Evolutionary conservation across 441 rosid genomes (phyloP).

Genomic region (Populus hybrid): DNA sequence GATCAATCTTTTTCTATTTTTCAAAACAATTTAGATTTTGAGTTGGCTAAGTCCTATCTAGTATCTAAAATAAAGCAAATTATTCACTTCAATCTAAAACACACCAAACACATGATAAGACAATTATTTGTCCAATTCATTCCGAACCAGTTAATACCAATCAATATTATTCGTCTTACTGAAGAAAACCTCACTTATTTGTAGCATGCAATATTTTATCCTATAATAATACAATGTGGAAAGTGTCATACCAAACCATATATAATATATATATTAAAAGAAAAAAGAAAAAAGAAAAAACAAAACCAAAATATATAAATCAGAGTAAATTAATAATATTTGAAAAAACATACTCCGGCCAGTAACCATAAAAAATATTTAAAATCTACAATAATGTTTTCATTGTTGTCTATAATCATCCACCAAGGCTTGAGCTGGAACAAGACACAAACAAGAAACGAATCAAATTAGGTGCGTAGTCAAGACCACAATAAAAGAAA

Average conservation of each 20-base stretch:
- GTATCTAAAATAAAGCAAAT: too few species aligned
- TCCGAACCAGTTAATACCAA: too few species aligned
- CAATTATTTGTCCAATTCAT: too few species aligned
- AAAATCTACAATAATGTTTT: background rate
- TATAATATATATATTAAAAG: background rate
- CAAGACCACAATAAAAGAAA: background rate
- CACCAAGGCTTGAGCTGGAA: background rate
- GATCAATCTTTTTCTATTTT: too few species aligned
- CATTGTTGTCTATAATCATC: background rate
- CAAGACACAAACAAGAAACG: background rate
- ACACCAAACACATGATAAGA: too few species aligned
- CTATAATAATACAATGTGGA: background rate
- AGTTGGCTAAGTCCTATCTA: rapidly evolving
- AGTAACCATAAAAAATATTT: background rate
- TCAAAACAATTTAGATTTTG: too few species aligned
- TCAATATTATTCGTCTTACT: too few species aligned
- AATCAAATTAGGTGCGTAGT: conserved; percentile 25
- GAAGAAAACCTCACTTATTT: too few species aligned
- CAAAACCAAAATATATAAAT: background rate
- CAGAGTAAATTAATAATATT: too few species aligned
- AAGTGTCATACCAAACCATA: background rate
- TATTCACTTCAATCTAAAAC: rapidly evolving
- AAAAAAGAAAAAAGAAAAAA: too few species aligned
- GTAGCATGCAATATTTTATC: too few species aligned
- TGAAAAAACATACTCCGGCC: background rate